Evolutionary conservation across 805 yeast genomes (phyloP).

Genomic region (Lipomyces japonicus): DNA sequence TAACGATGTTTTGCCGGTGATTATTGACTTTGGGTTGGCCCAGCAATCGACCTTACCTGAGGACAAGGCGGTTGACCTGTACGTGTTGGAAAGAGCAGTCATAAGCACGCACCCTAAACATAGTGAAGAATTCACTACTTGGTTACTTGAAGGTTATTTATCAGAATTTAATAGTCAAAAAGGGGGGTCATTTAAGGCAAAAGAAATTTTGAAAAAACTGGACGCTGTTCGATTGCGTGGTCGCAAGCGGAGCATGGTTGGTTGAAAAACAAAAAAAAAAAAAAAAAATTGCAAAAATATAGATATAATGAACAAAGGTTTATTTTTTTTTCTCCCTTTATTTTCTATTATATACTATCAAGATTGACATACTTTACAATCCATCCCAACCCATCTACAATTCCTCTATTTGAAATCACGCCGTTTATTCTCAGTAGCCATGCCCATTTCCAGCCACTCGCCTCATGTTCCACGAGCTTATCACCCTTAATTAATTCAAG

Average conservation of each 20-base stretch:
- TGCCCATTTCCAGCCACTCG: constrained; percentile 13
- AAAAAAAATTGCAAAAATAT: not conserved
- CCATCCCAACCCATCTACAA: constrained; percentile 28
- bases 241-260: constrained; percentile 91
- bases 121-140: constrained; percentile 57
- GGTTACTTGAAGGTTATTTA: constrained; percentile 70
- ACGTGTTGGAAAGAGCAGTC: constrained; percentile 89
- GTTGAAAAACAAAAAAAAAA: constrained; percentile 43
- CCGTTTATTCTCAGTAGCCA: constrained; percentile 25
- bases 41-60: constrained; percentile 72
- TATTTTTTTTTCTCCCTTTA: no score
- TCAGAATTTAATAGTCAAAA: constrained; percentile 21
- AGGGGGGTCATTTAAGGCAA: constrained; percentile 30
- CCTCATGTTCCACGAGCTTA: not conserved
- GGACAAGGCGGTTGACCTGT: constrained; percentile 95
- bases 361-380: constrained; percentile 9
- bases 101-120: constrained; percentile 82
- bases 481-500: constrained; percentile 4
- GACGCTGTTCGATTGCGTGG: constrained; percentile 89
- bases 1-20: constrained; percentile 45
- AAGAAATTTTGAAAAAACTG: constrained; percentile 57
- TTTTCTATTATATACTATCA: not conserved
- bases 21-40: constrained; percentile 91
- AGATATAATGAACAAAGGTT: no score
- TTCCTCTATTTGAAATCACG: constrained; percentile 23